These are phyloP conservation scores for Entrophospora sp. DNA, from an alignment of 192 early-diverging fungal species.

Conservation along the genomic window DNA sequence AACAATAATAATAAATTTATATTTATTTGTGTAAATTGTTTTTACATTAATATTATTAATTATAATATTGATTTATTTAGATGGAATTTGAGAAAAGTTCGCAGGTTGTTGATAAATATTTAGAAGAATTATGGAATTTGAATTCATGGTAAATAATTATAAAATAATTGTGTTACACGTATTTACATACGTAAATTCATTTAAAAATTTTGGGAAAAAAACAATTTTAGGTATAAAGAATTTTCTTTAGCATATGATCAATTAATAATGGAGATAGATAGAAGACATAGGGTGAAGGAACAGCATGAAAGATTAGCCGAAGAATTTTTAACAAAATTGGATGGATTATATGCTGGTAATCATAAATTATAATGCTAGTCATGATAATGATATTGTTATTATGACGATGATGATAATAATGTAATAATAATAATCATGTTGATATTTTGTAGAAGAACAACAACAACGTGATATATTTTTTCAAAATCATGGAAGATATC, in stretches of 20 bases:
- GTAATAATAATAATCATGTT: too few species aligned
- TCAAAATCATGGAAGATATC: constrained; percentile 15
- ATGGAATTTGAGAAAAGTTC: constrained; percentile 15
- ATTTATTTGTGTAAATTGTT: not conserved
- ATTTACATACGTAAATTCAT: not conserved
- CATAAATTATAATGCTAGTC: not conserved
- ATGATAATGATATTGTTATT: too few species aligned
- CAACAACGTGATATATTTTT: constrained; percentile 8
- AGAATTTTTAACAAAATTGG: constrained; percentile 17
- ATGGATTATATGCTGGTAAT: constrained; percentile 19
- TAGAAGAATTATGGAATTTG: constrained; percentile 20
- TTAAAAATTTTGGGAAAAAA: too few species aligned
- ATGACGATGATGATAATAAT: too few species aligned
- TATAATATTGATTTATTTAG: not conserved
- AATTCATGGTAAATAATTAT: constrained; percentile 12
- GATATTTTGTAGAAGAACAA: constrained; percentile 9
- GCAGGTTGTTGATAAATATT: not conserved
- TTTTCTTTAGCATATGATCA: constrained; percentile 21
- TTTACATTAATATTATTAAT: not conserved
- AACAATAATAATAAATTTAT: too few species aligned
- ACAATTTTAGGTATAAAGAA: constrained; percentile 24
- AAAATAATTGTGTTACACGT: too few species aligned
- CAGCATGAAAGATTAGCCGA: constrained; percentile 16
- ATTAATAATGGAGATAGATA: constrained; percentile 20
- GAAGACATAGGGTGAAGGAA: constrained; percentile 12